Evolutionary conservation across 2,329 filamentous ascomycete genomes (phyloP).

Genomic region (Talaromyces sp.): DNA sequence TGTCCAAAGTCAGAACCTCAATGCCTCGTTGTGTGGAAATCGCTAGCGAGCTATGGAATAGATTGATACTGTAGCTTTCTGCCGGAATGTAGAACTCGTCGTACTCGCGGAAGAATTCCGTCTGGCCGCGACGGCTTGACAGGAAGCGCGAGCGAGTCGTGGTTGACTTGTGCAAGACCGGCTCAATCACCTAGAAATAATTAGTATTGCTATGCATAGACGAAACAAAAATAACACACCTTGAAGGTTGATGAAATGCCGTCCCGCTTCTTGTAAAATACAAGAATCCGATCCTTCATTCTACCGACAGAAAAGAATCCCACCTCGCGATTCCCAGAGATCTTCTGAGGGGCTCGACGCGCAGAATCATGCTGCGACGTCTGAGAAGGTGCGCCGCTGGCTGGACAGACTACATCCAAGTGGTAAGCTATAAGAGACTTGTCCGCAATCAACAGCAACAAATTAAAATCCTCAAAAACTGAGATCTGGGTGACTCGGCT

Average conservation of each 20-base stretch:
- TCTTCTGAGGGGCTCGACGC: slow-evolving; percentile 81
- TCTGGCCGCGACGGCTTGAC: slow-evolving; percentile 61
- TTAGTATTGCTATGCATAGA: neutral
- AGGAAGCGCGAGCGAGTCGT: slow-evolving; percentile 72
- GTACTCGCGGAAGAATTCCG: slow-evolving; percentile 95
- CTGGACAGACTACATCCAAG: slow-evolving; percentile 70
- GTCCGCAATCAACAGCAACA: slow-evolving; percentile 87
- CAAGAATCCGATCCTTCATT: slow-evolving; percentile 92
- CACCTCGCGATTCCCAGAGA: slow-evolving; percentile 82
- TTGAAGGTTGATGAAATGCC: slow-evolving; percentile 89
- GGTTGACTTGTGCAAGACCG: slow-evolving; percentile 85
- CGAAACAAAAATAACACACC: slow-evolving; percentile 24
- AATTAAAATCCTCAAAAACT: slow-evolving; percentile 89
- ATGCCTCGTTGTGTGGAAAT: slow-evolving; percentile 89
- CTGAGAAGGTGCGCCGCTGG: slow-evolving; percentile 44
- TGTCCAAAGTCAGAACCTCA: slow-evolving; percentile 93
- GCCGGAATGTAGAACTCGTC: slow-evolving; percentile 98
- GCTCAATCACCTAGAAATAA: slow-evolving; percentile 68
- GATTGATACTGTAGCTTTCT: slow-evolving; percentile 90
- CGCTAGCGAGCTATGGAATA: slow-evolving; percentile 91
- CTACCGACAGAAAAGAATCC: slow-evolving; percentile 93
- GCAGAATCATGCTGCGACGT: slow-evolving; percentile 62
- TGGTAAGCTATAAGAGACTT: slow-evolving; percentile 90
- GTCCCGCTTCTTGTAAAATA: slow-evolving; percentile 97
- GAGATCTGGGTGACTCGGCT: slow-evolving; percentile 83